Base-by-base conservation (phyloP, 768 basidiomycete genomes). In the Cyclocybe cylindracea region DNA sequence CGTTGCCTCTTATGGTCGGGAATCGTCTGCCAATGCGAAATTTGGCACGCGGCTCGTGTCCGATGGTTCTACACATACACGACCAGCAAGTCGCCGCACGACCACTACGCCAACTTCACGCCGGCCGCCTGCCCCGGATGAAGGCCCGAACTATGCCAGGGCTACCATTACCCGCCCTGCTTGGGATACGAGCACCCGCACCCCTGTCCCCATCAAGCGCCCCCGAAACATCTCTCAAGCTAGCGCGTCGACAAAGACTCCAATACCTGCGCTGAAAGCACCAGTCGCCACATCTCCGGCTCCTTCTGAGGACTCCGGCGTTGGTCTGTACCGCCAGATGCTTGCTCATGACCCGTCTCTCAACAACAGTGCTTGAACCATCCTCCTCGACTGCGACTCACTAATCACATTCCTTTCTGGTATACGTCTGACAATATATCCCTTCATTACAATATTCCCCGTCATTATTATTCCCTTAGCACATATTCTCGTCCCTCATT, bases 11-110 rank as follows among this genome's bases (percentile, higher is more conserved):
- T 91, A 90, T 59, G 85, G 82, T 7, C 78, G 89, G 46, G 87
- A 91, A 68, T 91, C 90, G 7, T 89, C 88, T 46, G 91, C 91
- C 13, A 91, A 94, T 61, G 94, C 94, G 53, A 97, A 97, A 69
- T 96, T 97, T 70, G 94, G 92, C 16, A 83, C 85, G 38, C 83
- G 94, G 13, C 74, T 95, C 35, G 74, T 95, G 41, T 83, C 88
- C 18, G 79, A 76, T 42, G 87, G 90, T 38, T 68, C 77, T 2
- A 68, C 67, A 7, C 73, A 69, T 41, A 45, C 72, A 39, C 84
- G 90, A 31, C 82, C 88, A 6, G 75, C 81, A 5, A 89, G 84
- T 65, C 83, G 87, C 44, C 77, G 84, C 45, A 81, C 85, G 67
- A 75, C 59, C 35, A 72, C 71, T n/a, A 78, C 71, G 34, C 76